Evolutionary conservation across 2,329 filamentous ascomycete species (phyloP).

Genomic region (Fusarium bactridioides): DNA sequence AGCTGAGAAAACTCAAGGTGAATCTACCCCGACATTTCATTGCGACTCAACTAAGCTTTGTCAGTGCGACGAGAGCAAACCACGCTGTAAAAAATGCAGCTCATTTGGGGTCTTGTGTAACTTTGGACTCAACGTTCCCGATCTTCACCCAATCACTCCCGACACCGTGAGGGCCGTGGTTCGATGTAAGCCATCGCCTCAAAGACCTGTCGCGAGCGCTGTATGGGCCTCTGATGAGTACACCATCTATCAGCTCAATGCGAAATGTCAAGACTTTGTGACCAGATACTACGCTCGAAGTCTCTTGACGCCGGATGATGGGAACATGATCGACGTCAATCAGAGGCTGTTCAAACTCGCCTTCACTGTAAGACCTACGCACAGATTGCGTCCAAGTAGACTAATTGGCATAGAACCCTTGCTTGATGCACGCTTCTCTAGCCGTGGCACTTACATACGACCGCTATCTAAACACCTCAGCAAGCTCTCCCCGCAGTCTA

Average conservation of each 20-base stretch:
- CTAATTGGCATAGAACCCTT: constrained; percentile 48
- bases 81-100: constrained; percentile 52
- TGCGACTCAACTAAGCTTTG: not conserved
- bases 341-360: constrained; percentile 48
- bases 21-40: not conserved
- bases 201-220: constrained; percentile 38
- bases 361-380: constrained; percentile 46
- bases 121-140: constrained; percentile 46
- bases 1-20: constrained; percentile 59
- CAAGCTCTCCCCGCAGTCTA: constrained; percentile 37
- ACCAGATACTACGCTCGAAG: constrained; percentile 50
- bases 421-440: constrained; percentile 56
- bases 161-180: constrained; percentile 25
- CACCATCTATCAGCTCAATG: constrained; percentile 46
- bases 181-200: constrained; percentile 31
- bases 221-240: constrained; percentile 48
- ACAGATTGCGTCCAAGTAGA: rapidly evolving
- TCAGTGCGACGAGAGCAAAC: constrained; percentile 57
- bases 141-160: constrained; percentile 48
- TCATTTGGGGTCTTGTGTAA: constrained; percentile 57
- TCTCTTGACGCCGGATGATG: constrained; percentile 49
- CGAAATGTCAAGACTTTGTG: constrained; percentile 53
- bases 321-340: constrained; percentile 50
- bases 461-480: constrained; percentile 42
- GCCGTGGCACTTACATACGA: constrained; percentile 53